These are phyloP conservation scores for Sporobolomyces roseus DNA, from an alignment of 768 basidiomycete species.

Conservation along the genomic window DNA sequence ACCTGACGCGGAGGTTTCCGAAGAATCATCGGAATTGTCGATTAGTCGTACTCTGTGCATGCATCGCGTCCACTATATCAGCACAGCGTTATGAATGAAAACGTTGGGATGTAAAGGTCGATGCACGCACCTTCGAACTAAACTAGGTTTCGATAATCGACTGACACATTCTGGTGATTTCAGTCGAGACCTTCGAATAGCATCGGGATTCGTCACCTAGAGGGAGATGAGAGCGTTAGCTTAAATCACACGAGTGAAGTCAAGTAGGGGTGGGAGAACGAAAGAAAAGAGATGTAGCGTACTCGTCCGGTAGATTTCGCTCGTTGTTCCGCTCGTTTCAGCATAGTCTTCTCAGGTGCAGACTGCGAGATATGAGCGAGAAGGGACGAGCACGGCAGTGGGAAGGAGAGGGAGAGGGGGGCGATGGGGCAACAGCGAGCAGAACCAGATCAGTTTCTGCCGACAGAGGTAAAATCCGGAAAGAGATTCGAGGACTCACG, in stretches of 20 bases:
- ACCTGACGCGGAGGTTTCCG: not conserved
- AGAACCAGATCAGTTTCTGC: not conserved
- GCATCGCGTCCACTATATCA: no score
- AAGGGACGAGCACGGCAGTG: not conserved
- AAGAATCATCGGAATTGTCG: slow-evolving; percentile 45
- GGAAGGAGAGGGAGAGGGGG: not conserved
- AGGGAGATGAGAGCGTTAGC: not conserved
- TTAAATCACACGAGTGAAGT: not conserved
- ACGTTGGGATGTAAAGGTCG: no score
- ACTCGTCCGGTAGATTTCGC: slow-evolving; percentile 43
- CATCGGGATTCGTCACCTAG: slow-evolving; percentile 33
- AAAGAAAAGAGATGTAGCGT: slow-evolving; percentile 10
- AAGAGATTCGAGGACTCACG: slow-evolving; percentile 20
- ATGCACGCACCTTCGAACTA: slow-evolving; percentile 28
- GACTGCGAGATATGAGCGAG: slow-evolving; percentile 15
- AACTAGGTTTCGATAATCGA: slow-evolving; percentile 21
- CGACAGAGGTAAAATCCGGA: no score
- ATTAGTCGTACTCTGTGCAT: slow-evolving; percentile 42
- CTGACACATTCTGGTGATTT: slow-evolving; percentile 36
- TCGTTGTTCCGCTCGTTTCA: slow-evolving; percentile 41
- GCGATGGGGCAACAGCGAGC: not conserved
- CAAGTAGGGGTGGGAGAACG: not conserved
- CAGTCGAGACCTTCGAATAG: slow-evolving; percentile 33
- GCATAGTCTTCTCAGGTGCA: slow-evolving; percentile 43
- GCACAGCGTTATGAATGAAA: not conserved